Evolutionary conservation across 345 rosid species (phyloP), one percentile per base, ranked within the genome.

Genomic region (Eucalyptus erythrocorys): DNA sequence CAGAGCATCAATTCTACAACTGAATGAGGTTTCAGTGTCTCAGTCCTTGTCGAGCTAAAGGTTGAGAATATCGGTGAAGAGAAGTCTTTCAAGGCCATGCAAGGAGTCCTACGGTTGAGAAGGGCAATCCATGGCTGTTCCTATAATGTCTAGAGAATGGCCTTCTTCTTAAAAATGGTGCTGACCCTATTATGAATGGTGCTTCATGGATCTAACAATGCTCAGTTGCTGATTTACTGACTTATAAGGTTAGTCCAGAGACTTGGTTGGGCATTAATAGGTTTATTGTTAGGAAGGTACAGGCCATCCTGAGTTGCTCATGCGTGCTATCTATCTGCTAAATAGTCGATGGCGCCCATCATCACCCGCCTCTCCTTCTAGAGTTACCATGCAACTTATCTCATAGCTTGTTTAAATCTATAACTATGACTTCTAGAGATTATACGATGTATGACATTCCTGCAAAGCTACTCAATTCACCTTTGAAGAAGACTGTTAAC

Each of bases 31-130:
- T 86, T 94, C 27, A 17, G 45, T 17, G 96, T 98, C 7, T 89
- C 92, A 87, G 82, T 76, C 24, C 98, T 98, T 2, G 91, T 43
- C 21, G 87, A 49, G 80, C 91, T 97, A 90, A 91, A 82, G 66
- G 94, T 95, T 87, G 88, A 89, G 12, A 91, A 93, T 88, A 71
- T 88, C 42, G 95, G 97, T 24, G 95, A 94, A 86, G 93, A 95
- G 93, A 94, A 93, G 89, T 92, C 87, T 27, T 97, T 94, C 89
- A 92, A 57, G 88, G 92, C 95, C 37, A 97, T 89, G 13, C 47
- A 37, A 76, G 82, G 47, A 37, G 82, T 76, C 82, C 47, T 76
- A 21, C 42, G 82, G 47, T 37, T 76, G 45, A 76, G 47, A 76
- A 71, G 26, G 47, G 82, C 45, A 37, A 19, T 21, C 45, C 82